Conservation (phyloP, 2,329 filamentous ascomycete species). For the Exophiala spinifera region DNA sequence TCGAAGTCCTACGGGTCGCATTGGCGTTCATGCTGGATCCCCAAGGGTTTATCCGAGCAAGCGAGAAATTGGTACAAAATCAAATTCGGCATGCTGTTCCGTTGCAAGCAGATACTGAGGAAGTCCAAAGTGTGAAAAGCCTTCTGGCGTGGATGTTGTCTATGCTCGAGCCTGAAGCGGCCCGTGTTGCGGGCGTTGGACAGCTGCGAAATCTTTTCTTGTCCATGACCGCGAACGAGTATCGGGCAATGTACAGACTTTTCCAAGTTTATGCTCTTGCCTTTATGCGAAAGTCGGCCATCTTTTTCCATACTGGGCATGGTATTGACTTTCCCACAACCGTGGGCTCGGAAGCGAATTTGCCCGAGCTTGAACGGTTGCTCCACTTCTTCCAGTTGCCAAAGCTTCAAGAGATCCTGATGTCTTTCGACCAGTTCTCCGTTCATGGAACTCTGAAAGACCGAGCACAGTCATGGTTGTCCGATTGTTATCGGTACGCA, state of each 20-base stretch:
- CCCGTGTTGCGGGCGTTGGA: background rate
- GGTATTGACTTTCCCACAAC: slow-evolving; percentile 82
- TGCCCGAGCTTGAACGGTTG: slow-evolving; percentile 77
- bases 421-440: slow-evolving; percentile 48
- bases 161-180: slow-evolving; percentile 3
- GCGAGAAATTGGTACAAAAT: slow-evolving; percentile 7
- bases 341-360: slow-evolving; percentile 60
- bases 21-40: slow-evolving; percentile 50
- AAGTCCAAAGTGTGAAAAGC: slow-evolving; percentile 13
- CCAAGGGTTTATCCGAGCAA: slow-evolving; percentile 10
- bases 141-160: slow-evolving; percentile 12
- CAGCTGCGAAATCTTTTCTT: background rate
- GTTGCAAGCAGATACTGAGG: slow-evolving; percentile 4
- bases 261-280: slow-evolving; percentile 80
- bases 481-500: slow-evolving; percentile 52
- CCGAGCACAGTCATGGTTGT: slow-evolving; percentile 69
- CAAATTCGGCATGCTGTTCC: slow-evolving; percentile 7
- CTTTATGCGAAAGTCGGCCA: slow-evolving; percentile 79
- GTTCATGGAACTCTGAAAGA: slow-evolving; percentile 44
- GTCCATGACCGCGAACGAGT: slow-evolving; percentile 9
- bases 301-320: slow-evolving; percentile 83
- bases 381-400: slow-evolving; percentile 73
- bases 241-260: slow-evolving; percentile 28
- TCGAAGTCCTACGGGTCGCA: slow-evolving; percentile 82
- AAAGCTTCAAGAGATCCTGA: slow-evolving; percentile 73